A percentile compares a stretch with the other conserved stretches of the same genome.
Evolutionary conservation across 2,329 filamentous ascomycete genomes (phyloP).

Genomic region (Chalara sp.): DNA sequence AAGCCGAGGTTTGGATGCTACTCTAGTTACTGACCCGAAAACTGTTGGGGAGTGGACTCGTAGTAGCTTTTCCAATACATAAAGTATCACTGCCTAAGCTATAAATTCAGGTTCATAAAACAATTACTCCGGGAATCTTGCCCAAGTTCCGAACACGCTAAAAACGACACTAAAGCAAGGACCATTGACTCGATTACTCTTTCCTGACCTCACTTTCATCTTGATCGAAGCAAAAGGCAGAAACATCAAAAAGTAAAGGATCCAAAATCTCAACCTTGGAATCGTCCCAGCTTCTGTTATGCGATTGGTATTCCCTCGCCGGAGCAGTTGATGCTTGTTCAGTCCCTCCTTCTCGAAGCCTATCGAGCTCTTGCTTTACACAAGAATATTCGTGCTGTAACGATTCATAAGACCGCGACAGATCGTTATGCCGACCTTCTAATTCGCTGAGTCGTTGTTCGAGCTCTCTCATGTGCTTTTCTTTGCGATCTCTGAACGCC

Average conservation of each 20-base stretch:
- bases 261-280: conserved; percentile 21
- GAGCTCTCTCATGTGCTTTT: conserved; percentile 58
- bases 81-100: no score
- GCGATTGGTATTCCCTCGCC: conserved; percentile 10
- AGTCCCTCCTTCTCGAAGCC: conserved; percentile 19
- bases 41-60: no score
- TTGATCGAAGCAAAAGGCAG: conserved; percentile 25
- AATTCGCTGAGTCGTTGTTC: conserved; percentile 48
- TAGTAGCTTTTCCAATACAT: no score
- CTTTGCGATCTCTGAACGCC: conserved; percentile 38
- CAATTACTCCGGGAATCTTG: no score
- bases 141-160: no score
- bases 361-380: conserved; percentile 25
- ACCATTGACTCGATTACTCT: no score
- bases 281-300: conserved; percentile 14
- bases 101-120: no score
- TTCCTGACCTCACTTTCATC: conserved; percentile 13
- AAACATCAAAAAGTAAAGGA: conserved; percentile 26
- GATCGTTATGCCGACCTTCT: conserved; percentile 46
- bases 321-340: conserved; percentile 5
- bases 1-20: no score
- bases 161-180: no score
- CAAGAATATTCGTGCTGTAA: conserved; percentile 34
- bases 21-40: no score
- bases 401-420: conserved; percentile 46